Percentiles rank a stretch among this genome's conserved stretches.
Conservation (phyloP, 169 alveolate genomes). For the Plasmodium reichenowi region DNA sequence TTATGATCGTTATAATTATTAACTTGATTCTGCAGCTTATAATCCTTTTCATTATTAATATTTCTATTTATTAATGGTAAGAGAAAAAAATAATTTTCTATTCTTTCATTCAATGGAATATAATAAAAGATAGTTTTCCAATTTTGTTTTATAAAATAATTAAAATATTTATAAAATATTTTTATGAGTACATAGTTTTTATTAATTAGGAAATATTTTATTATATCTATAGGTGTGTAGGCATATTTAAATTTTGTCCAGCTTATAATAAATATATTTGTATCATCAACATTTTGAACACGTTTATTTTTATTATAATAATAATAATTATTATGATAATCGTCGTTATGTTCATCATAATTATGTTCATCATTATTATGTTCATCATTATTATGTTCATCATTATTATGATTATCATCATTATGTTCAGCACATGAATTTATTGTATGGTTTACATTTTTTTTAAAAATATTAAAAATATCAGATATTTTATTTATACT, state of each 20-base stretch:
- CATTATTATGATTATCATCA: neutral
- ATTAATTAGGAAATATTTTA: slow-evolving; percentile 62
- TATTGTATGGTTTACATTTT: slow-evolving; percentile 33
- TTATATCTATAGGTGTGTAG: slow-evolving; percentile 64
- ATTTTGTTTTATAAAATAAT: slow-evolving; percentile 30
- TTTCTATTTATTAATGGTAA: slow-evolving; percentile 14
- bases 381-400: too few species aligned
- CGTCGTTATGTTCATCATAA: neutral
- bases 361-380: too few species aligned
- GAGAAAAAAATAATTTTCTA: slow-evolving; percentile 38
- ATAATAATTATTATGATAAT: neutral
- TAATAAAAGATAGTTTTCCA: slow-evolving; percentile 54
- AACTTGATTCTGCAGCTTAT: neutral
- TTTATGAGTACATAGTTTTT: slow-evolving; percentile 48
- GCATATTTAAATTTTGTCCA: slow-evolving; percentile 75
- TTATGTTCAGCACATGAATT: neutral
- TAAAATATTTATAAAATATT: slow-evolving; percentile 68
- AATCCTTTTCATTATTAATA: neutral
- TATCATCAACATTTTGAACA: neutral
- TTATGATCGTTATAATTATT: neutral
- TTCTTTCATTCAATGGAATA: slow-evolving; percentile 40
- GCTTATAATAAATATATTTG: slow-evolving; percentile 31
- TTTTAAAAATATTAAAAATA: slow-evolving; percentile 42
- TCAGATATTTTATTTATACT: slow-evolving; percentile 37
- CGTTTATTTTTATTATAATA: neutral